Evolutionary conservation across 75 land plant species (phyloP).

Genomic region (Picea sitchensis): DNA sequence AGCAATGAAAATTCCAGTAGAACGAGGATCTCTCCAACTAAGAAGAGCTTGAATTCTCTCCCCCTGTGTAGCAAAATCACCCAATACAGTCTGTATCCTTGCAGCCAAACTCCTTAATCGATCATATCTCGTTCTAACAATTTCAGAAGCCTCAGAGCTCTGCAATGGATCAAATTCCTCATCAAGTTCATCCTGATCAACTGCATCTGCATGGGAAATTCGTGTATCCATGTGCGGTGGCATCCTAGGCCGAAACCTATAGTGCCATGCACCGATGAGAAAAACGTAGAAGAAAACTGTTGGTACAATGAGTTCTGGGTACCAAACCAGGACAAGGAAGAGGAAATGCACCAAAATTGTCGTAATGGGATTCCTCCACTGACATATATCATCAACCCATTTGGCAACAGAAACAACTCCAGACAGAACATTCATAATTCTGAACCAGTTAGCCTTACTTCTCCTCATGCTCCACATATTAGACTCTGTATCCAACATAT

Average conservation of each 20-base stretch:
- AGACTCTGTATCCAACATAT: constrained; percentile 73
- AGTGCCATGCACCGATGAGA: constrained; percentile 85
- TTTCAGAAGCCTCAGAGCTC: constrained; percentile 32
- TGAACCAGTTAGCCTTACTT: constrained; percentile 70
- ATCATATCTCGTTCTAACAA: constrained; percentile 63
- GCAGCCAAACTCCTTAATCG: constrained; percentile 71
- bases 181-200: constrained; percentile 74
- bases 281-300: constrained; percentile 86
- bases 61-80: constrained; percentile 70
- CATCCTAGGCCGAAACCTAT: constrained; percentile 57
- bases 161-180: constrained; percentile 86
- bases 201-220: constrained; percentile 74
- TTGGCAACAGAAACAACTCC: constrained; percentile 56
- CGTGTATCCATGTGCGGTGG: constrained; percentile 90
- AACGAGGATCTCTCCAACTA: constrained; percentile 81
- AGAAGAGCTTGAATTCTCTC: constrained; percentile 55
- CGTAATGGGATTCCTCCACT: constrained; percentile 79
- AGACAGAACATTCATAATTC: constrained; percentile 61
- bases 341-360: constrained; percentile 75
- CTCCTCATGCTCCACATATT: constrained; percentile 77
- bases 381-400: constrained; percentile 72
- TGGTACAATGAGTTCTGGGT: constrained; percentile 75
- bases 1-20: constrained; percentile 43
- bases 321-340: constrained; percentile 67
- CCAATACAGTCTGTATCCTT: constrained; percentile 55